Conservation (phyloP, 345 rosid genomes). For the Dovyalis caffra region DNA sequence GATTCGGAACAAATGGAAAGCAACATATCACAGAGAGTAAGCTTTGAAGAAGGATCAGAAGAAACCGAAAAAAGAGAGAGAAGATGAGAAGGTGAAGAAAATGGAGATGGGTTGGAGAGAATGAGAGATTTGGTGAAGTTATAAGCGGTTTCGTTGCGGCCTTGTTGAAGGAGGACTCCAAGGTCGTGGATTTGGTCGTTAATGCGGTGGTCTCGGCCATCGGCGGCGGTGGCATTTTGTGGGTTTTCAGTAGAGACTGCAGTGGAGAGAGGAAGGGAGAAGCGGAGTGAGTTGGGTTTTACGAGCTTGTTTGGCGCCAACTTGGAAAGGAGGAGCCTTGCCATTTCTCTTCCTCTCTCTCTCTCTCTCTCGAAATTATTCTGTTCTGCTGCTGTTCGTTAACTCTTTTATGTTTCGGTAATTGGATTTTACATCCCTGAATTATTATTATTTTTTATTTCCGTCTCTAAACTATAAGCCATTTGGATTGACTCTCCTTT, state of each 20-base stretch:
- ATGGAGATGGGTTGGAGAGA: conserved; percentile 32
- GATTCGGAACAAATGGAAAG: conserved; percentile 42
- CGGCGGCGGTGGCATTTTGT: neutral
- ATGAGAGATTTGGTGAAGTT: conserved; percentile 40
- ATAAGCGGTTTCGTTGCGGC: conserved; percentile 46
- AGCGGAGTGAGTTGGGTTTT: too few species aligned
- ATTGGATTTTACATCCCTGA: too few species aligned
- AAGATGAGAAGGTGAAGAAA: conserved; percentile 49
- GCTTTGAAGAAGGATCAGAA: conserved; percentile 42
- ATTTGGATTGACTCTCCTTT: too few species aligned
- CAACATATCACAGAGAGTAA: conserved; percentile 43
- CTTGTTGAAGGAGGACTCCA: conserved; percentile 53
- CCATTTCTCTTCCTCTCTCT: neutral
- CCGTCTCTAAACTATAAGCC: too few species aligned
- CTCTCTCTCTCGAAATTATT: too few species aligned
- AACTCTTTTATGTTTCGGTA: too few species aligned
- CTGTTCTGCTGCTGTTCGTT: too few species aligned
- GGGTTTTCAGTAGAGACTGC: neutral
- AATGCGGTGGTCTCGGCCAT: conserved; percentile 29
- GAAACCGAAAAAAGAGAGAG: conserved; percentile 43
- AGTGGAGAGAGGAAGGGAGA: neutral
- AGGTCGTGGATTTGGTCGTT: conserved; percentile 41
- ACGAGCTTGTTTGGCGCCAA: too few species aligned
- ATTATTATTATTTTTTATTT: too few species aligned
- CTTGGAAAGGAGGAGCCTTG: neutral